phyloP scores from a whole-genome alignment of 2,329 filamentous ascomycete genomes.

The Fusarium buharicum region DNA sequence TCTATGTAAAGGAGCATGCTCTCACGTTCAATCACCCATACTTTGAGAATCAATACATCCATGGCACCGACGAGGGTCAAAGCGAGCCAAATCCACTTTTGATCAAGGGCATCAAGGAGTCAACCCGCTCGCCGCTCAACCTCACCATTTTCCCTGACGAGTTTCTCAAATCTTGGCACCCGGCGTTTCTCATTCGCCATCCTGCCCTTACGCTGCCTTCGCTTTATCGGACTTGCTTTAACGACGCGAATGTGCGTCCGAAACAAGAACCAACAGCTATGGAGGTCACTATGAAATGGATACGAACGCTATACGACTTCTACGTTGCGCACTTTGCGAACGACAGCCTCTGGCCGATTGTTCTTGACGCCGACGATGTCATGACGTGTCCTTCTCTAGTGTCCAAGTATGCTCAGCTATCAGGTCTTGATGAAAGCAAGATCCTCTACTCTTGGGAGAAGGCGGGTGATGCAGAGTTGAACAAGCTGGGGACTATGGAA shows the following conservation, averaged over 20 bases:
- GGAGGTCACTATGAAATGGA: slow-evolving; percentile 31
- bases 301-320: slow-evolving; percentile 30
- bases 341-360: slow-evolving; percentile 31
- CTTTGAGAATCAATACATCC: slow-evolving; percentile 7
- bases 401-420: slow-evolving; percentile 20
- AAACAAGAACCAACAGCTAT: slow-evolving; percentile 8
- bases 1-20: slow-evolving; percentile 35
- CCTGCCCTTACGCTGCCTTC: slow-evolving; percentile 30
- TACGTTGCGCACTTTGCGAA: slow-evolving; percentile 16
- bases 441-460: slow-evolving; percentile 26
- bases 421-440: slow-evolving; percentile 27
- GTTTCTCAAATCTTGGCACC: slow-evolving; percentile 38
- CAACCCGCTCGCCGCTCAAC: slow-evolving; percentile 28
- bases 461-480: not conserved
- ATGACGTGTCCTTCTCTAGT: slow-evolving; percentile 29
- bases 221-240: slow-evolving; percentile 25
- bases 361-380: slow-evolving; percentile 36
- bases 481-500: slow-evolving; percentile 3
- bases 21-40: slow-evolving; percentile 22
- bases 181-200: slow-evolving; percentile 38
- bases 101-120: not conserved
- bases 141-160: slow-evolving; percentile 36
- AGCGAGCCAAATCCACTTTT: slow-evolving; percentile 9
- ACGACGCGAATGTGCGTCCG: not conserved
- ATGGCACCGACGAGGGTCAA: not conserved